Evolutionary conservation across 163 green algal genomes (phyloP), one percentile per base, ranked within the genome.

Genomic region (Smithsoniella earleae): DNA sequence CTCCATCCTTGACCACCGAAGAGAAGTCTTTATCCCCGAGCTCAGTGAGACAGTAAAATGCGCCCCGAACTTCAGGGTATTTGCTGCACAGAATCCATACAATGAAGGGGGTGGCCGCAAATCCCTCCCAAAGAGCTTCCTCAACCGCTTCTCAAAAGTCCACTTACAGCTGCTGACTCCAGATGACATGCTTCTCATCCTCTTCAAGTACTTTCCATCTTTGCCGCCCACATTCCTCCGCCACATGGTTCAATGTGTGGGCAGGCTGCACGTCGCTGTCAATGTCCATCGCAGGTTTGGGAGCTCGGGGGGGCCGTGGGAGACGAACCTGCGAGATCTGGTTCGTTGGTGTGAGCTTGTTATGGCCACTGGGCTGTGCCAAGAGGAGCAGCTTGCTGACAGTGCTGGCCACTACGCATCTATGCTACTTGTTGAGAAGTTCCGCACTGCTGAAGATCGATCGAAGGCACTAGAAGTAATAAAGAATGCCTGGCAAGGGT

Each of bases 321-420:
- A 99, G 78, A 98, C 98, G 85, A 99, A 99, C 78, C 82, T 99
- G 74, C 86, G 94, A 0, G 94, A 99, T 76, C 78, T 98, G 65
- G 82, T 98, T 77, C 84, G 94, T 27, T 98, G 92, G 92, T 96
- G 91, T 45, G 80, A 95, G n/a, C 83, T 98, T 36, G 75, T 89
- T 38, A 75, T 82, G 73, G 73, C 27, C 3, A 2, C 52, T 63
- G 27, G 66, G 31, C 2, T 28, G 0, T 1, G 49, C 69, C 25
- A 25, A 83, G 64, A 46, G 8, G 76, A 79, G 5, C 37, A 54
- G 38, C 55, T 33, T 8, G 74, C 58, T 33, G 82, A 84, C 16
- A 62, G 63, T 10, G 82, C 82, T 2, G 87, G 76, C 58, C 84
- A 90, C 76, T 96, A 86, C 66, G 80, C 83, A 3, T 69, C 66